Percentiles rank a stretch among this genome's conserved stretches.
Evolutionary conservation across 306 rosid genomes (phyloP).

Genomic region (Rosa lucieae): DNA sequence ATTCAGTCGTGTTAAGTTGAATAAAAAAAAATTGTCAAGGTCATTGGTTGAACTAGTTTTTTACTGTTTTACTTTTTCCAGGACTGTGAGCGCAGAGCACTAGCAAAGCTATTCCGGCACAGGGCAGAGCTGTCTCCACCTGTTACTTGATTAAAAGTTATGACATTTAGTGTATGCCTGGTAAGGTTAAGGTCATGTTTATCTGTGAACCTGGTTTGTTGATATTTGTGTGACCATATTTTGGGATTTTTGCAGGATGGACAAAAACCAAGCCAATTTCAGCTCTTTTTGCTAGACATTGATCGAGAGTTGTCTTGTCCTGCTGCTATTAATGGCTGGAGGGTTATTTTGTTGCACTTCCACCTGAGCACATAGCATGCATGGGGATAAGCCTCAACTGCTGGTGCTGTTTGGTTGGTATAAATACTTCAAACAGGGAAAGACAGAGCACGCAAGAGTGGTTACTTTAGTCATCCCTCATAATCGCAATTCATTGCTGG

Average conservation of each 20-base stretch:
- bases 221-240: background rate
- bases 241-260: background rate
- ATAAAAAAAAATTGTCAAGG: background rate
- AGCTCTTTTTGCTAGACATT: background rate
- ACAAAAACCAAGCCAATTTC: background rate
- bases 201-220: background rate
- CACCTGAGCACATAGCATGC: background rate
- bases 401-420: background rate
- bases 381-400: background rate
- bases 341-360: background rate
- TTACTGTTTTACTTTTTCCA: conserved; percentile 30
- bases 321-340: background rate
- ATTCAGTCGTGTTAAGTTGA: background rate
- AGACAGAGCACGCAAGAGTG: background rate
- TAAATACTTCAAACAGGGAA: background rate
- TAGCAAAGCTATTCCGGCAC: conserved; percentile 79
- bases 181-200: conserved; percentile 21
- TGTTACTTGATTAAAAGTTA: conserved; percentile 33
- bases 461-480: background rate
- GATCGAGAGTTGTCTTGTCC: background rate
- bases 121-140: conserved; percentile 49
- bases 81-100: conserved; percentile 95
- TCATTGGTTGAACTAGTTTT: background rate
- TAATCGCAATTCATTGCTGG: background rate
- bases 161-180: conserved; percentile 16